Conservation (phyloP, 1,284 basidiomycete species). For the Heterobasidion occidentale region DNA sequence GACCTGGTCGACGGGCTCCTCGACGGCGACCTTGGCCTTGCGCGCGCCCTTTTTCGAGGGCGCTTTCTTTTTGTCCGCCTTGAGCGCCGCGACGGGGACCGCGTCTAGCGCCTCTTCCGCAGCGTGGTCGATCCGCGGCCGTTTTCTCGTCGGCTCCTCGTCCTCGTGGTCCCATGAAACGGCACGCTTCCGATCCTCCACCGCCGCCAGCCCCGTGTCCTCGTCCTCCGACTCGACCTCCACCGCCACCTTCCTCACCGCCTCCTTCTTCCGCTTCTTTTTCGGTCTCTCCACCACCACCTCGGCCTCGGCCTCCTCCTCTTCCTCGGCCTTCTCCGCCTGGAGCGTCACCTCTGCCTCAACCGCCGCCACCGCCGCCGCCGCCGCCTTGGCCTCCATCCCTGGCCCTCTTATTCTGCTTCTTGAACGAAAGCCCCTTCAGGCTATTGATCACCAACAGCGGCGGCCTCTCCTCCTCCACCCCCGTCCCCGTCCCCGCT, state of each 20-base stretch:
- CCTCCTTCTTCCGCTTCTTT: conserved; percentile 18
- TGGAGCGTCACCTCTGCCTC: conserved; percentile 16
- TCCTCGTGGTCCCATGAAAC: conserved; percentile 19
- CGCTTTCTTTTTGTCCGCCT: conserved; percentile 30
- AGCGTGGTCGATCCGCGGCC: conserved; percentile 18
- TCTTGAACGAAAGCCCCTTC: conserved; percentile 64
- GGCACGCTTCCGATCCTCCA: conserved; percentile 19
- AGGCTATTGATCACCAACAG: conserved; percentile 36
- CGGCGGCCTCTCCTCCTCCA: conserved; percentile 8
- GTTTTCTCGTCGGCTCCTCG: conserved; percentile 26
- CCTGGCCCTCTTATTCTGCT: conserved; percentile 40
- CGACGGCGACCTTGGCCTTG: conserved; percentile 22
- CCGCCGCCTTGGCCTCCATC: conserved; percentile 16
- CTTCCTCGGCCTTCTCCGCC: conserved; percentile 10
- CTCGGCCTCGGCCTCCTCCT: conserved; percentile 11
- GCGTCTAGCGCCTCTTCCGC: conserved; percentile 16
- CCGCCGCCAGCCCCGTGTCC: conserved; percentile 13
- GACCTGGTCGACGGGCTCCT: conserved; percentile 36
- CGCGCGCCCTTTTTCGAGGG: conserved; percentile 23
- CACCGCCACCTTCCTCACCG: conserved; percentile 20
- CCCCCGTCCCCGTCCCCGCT: conserved; percentile 16
- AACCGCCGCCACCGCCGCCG: conserved; percentile 21
- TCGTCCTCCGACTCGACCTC: conserved; percentile 41
- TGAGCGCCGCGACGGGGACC: conserved; percentile 6
- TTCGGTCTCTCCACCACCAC: conserved; percentile 12